Conservation (phyloP, 768 basidiomycete species). For the Lentinus brumalis region DNA sequence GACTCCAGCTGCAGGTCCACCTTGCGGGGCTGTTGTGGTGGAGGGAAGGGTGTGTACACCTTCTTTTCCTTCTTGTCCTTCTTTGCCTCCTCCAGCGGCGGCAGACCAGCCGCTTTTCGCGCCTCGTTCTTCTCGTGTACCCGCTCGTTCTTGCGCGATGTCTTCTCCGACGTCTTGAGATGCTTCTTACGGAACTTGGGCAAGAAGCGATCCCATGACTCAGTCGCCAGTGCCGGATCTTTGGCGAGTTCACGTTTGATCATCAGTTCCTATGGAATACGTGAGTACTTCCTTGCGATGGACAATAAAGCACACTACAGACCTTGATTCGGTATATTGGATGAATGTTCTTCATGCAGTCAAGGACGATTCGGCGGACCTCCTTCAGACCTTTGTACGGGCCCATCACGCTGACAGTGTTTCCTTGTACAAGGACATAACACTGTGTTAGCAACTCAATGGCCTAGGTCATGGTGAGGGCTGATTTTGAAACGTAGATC, state of each 20-base stretch:
- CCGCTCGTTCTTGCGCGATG: slow-evolving; percentile 82
- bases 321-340: slow-evolving; percentile 99
- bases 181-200: slow-evolving; percentile 94
- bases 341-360: slow-evolving; percentile 99
- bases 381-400: slow-evolving; percentile 95
- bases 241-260: slow-evolving; percentile 96
- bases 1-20: slow-evolving; percentile 93
- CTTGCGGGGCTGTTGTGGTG: slow-evolving; percentile 90
- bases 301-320: neutral
- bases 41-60: slow-evolving; percentile 98
- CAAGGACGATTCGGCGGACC: slow-evolving; percentile 92
- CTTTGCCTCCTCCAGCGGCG: slow-evolving; percentile 36
- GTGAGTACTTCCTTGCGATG: neutral
- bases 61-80: slow-evolving; percentile 75
- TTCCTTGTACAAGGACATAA: slow-evolving; percentile 98
- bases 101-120: slow-evolving; percentile 66
- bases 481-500: no score
- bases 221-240: slow-evolving; percentile 91
- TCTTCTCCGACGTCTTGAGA: slow-evolving; percentile 93
- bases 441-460: slow-evolving; percentile 96
- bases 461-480: slow-evolving; percentile 53
- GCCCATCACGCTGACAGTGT: slow-evolving; percentile 97
- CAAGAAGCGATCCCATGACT: slow-evolving; percentile 97
- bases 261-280: slow-evolving; percentile 79
- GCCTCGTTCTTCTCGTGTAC: slow-evolving; percentile 62